phyloP scores from a whole-genome alignment of 257 asterid species.

The Mentha longifolia region DNA sequence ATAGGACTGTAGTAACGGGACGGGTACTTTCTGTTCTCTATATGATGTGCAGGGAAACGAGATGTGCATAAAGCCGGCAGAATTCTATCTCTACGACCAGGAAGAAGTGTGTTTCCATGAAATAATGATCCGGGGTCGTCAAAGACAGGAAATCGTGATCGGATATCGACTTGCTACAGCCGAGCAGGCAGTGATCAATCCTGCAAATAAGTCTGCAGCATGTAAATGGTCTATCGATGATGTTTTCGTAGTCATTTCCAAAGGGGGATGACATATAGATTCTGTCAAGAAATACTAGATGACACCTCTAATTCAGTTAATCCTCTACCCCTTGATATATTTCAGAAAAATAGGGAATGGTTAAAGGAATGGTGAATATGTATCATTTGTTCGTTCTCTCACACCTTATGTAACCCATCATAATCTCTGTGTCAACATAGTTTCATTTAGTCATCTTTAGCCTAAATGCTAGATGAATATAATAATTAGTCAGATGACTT shows the following conservation, averaged over 20 bases:
- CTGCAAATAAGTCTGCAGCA: conserved; percentile 59
- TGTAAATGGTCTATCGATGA: conserved; percentile 87
- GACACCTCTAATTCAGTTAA: neutral
- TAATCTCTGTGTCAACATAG: too few relatives aligned
- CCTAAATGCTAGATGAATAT: too few relatives aligned
- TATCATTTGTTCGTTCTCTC: too few relatives aligned
- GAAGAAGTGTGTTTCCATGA: conserved; percentile 87
- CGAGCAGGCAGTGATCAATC: conserved; percentile 89
- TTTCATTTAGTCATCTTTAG: too few relatives aligned
- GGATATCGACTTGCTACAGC: conserved; percentile 79
- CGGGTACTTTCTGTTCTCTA: neutral
- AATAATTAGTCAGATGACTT: too few relatives aligned
- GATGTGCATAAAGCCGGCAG: conserved; percentile 97
- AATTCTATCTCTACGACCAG: conserved; percentile 88
- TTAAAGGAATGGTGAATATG: too few relatives aligned
- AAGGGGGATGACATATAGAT: conserved; percentile 49
- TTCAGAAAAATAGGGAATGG: too few relatives aligned
- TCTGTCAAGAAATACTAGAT: neutral
- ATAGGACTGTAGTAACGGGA: neutral
- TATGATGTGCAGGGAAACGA: conserved; percentile 73
- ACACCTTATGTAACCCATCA: too few relatives aligned
- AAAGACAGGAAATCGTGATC: conserved; percentile 71
- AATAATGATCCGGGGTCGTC: conserved; percentile 86
- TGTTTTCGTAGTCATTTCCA: conserved; percentile 83
- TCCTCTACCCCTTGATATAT: too few relatives aligned